Base-by-base conservation (phyloP, 495 filamentous ascomycete genomes). In the Usnea hakonensis region DNA sequence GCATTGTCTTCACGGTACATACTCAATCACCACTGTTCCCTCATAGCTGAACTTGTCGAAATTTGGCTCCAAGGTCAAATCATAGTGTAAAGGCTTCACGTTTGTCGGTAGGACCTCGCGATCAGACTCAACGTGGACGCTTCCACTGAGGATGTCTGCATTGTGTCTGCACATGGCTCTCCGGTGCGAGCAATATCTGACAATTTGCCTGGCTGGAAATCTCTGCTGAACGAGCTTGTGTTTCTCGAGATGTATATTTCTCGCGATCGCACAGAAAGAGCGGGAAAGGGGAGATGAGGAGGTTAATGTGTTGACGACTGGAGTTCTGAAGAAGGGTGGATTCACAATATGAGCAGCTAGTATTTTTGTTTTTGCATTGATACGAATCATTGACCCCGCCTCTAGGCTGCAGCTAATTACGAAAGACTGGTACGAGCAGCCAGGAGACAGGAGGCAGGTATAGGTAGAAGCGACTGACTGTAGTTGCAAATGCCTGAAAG, bases 41-140 rank as follows among this genome's bases (percentile, higher is more conserved):
- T 85, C 77, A 64, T 86, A 88, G 50, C 75, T 82, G 73, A 84
- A 86, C 16, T 75, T 83, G 61, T 83, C 79, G 60, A 87, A 81
- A 72, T 87, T 77, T 19, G 85, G 85, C 72, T 87, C 85, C 37
- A 88, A 75, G n/a, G 81, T 83, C 65, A 88, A 69, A 65, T 86
- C 76, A 71, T 88, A 87, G 68, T 88, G 85, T 28, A 80, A 62
- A 2, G 85, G 85, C 73, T 84, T 87, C 61, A 87, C 84, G 60
- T 87, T 87, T 69, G 82, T 85, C 48, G 85, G 85, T 54, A 88
- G 73, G 63, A 87, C 82, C 75, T 86, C 81, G 66, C 85, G 80
- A 56, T 82, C 81, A 59, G 79, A 74, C 55, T 72, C 65, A 57
- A 85, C 72, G 71, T 83, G 73, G 55, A 78, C 73, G 67, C 67